Percentiles rank a stretch among this genome's conserved stretches.
Conservation (phyloP, 345 rosid genomes). For the Iberis pinnata region DNA sequence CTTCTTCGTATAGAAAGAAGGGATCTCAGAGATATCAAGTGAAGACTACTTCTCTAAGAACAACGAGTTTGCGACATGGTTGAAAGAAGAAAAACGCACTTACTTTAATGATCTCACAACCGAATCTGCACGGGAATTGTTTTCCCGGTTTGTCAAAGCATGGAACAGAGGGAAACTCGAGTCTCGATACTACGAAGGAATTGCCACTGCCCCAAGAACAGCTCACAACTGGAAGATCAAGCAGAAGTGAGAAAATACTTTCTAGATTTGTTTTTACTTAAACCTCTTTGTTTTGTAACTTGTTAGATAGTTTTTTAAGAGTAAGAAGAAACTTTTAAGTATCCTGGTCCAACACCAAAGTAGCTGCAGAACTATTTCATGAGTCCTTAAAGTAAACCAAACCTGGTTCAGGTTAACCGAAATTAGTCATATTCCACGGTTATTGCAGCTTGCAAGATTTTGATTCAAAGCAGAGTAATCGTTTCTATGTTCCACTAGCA, state of each 20-base stretch:
- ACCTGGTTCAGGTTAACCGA: no score
- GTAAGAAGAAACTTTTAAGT: no score
- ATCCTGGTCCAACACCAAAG: no score
- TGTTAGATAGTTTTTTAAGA: no score
- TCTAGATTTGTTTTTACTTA: no score
- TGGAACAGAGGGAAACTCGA: slow-evolving; percentile 82
- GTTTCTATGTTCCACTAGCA: no score
- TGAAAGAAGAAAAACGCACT: slow-evolving; percentile 63
- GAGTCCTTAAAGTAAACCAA: no score
- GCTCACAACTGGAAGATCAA: slow-evolving; percentile 82
- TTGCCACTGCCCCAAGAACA: slow-evolving; percentile 59
- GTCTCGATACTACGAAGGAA: slow-evolving; percentile 72
- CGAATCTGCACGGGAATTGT: slow-evolving; percentile 59
- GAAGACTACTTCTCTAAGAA: slow-evolving; percentile 90
- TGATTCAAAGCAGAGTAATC: no score
- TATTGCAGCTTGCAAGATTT: no score
- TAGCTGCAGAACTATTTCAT: no score
- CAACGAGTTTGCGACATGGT: slow-evolving; percentile 87
- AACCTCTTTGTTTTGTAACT: no score
- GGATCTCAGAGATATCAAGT: slow-evolving; percentile 52
- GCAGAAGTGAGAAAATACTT: slow-evolving; percentile 34
- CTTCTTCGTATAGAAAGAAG: slow-evolving; percentile 46
- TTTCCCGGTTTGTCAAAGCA: slow-evolving; percentile 51
- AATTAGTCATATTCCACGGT: no score
- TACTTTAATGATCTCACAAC: slow-evolving; percentile 84